These are phyloP conservation scores for Bromus sterilis DNA, from an alignment of 176 grass and related monocot genomes.

Conservation along the genomic window DNA sequence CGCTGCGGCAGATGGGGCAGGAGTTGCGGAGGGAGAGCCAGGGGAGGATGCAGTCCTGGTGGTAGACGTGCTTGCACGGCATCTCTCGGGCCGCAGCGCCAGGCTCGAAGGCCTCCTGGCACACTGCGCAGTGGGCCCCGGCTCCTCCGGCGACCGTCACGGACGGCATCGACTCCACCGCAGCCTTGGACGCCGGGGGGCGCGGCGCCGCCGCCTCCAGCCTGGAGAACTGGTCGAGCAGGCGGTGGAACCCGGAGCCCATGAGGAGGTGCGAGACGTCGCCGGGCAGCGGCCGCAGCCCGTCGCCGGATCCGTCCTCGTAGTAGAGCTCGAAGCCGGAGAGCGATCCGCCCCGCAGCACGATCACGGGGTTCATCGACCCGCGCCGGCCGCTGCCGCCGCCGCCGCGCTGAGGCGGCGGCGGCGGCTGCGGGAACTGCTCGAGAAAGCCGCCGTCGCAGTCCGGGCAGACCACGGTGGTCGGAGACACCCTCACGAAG, in stretches of 20 bases:
- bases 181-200: conserved; percentile 67
- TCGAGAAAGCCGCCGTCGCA: conserved; percentile 79
- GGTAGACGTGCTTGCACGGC: conserved; percentile 99
- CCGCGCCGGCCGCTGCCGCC: conserved; percentile 42
- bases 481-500: conserved; percentile 48
- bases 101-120: conserved; percentile 79
- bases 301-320: conserved; percentile 62
- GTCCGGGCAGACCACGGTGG: conserved; percentile 59
- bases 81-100: conserved; percentile 77
- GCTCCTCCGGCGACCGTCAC: conserved; percentile 19
- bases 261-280: conserved; percentile 65
- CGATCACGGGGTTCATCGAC: conserved; percentile 72
- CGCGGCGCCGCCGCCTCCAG: conserved; percentile 47
- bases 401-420: conserved; percentile 30
- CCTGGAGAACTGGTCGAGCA: conserved; percentile 63
- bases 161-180: conserved; percentile 59
- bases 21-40: conserved; percentile 97
- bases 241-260: conserved; percentile 66
- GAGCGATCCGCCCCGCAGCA: conserved; percentile 52
- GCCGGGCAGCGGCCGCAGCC: conserved; percentile 53
- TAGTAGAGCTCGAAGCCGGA: conserved; percentile 71
- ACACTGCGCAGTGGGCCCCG: conserved; percentile 63
- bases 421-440: conserved; percentile 34
- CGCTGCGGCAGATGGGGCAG: conserved; percentile 83
- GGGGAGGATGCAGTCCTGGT: conserved; percentile 90